Base-by-base conservation (phyloP, 768 basidiomycete genomes). In the Auriscalpium microsporum region DNA sequence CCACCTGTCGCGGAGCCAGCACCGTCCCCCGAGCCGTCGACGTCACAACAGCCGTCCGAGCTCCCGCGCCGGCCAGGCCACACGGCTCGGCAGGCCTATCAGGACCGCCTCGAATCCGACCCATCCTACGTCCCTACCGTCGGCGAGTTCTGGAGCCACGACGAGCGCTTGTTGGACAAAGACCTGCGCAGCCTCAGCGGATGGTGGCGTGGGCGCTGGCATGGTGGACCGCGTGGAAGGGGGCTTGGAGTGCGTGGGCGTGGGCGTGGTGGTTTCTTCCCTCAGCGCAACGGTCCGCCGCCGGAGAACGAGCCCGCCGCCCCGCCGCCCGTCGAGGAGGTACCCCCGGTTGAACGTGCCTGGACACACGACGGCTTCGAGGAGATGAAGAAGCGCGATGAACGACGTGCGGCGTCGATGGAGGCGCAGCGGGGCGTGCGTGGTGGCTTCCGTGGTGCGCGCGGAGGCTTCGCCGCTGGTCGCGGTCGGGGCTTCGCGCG, bases 101-200 rank as follows among this genome's bases (percentile, higher is more conserved):
- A 90, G 59, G 80, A 89, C 59, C 83, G 86, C 34, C 75, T 95
- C 23, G 85, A 90, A 55, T 75, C 71, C 10, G 94, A 96, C 67
- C 93, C 94, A 2, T 89, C 90, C 2, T 93, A 85, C 67, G 87
- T 91, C 33, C 94, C 94, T 21, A 87, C 84, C 23, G 87, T 94
- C 21, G 94, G 94, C 53, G 86, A 86, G 58, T 96, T 96, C 66
- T 96, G 91, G 92, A 85, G 89, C 5, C 94, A 96, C 66, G 94
- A 96, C 68, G 93, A 95, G 67, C 84, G 94, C 48, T 72, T 93
- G 53, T 73, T 91, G 66, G 86, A 90, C 69, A 89, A 89, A 68
- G 83, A 89, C 58, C 69, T 90, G 44, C 81, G 91, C 44, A 86
- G 84, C 65, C 70, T 94, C 46, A 91, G 88, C 71, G 83, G 82